A percentile compares a stretch with the other conserved stretches of the same genome.
Evolutionary conservation across 1,284 basidiomycete species (phyloP).

Genomic region (Xanthoconium separans): DNA sequence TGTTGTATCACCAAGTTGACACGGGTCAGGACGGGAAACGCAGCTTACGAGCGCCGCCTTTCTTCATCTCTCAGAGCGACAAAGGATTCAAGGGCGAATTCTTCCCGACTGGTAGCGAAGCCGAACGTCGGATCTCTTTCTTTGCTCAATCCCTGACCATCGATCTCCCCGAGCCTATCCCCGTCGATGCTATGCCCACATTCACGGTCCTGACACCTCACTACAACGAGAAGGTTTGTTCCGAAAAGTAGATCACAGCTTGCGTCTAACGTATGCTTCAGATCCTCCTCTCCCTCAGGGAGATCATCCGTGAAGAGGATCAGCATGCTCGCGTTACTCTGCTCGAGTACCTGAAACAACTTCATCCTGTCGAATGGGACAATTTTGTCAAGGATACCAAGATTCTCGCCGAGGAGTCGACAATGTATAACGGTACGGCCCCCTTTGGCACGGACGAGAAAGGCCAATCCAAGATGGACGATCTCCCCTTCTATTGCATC

Average conservation of each 20-base stretch:
- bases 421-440: slow-evolving; percentile 77
- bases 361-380: slow-evolving; percentile 98
- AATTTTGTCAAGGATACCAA: slow-evolving; percentile 99
- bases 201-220: slow-evolving; percentile 96
- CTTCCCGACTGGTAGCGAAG: slow-evolving; percentile 90
- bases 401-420: slow-evolving; percentile 95
- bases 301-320: slow-evolving; percentile 96
- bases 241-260: neutral
- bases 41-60: slow-evolving; percentile 87
- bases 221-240: slow-evolving; percentile 86
- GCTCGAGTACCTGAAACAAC: slow-evolving; percentile 96
- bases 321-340: slow-evolving; percentile 93
- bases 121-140: slow-evolving; percentile 94
- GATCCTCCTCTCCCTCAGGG: slow-evolving; percentile 89
- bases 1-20: slow-evolving; percentile 94
- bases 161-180: slow-evolving; percentile 83
- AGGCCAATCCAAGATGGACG: slow-evolving; percentile 82
- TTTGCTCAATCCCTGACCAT: slow-evolving; percentile 94
- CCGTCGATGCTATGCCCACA: slow-evolving; percentile 95
- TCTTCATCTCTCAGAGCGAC: slow-evolving; percentile 91
- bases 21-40: slow-evolving; percentile 80
- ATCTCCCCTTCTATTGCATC: slow-evolving; percentile 98
- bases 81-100: slow-evolving; percentile 86
- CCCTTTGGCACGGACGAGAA: slow-evolving; percentile 89
- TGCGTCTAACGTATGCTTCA: slow-evolving; percentile 29